Conservation (phyloP, 805 yeast species). For the Candida boidinii region DNA sequence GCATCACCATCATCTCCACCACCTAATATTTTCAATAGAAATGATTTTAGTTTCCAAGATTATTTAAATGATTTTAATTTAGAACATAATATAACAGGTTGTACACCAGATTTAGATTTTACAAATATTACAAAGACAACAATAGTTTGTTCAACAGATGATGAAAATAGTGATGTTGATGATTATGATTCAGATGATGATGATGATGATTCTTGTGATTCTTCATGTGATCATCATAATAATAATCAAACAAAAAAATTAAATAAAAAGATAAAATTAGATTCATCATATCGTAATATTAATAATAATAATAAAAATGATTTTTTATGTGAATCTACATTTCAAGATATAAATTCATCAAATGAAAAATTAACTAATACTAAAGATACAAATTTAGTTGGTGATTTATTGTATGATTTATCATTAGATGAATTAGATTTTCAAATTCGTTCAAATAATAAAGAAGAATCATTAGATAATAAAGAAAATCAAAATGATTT, state of each 20-base stretch:
- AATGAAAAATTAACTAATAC: background rate
- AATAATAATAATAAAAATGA: too few species aligned
- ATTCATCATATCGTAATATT: too few species aligned
- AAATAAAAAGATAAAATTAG: background rate
- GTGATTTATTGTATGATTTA: slow-evolving; percentile 20
- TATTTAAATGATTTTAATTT: slow-evolving; percentile 3
- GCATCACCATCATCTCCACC: too few species aligned
- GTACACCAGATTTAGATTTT: slow-evolving; percentile 15
- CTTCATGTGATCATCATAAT: slow-evolving; percentile 3
- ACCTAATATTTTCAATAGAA: too few species aligned
- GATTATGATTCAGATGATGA: slow-evolving; percentile 3
- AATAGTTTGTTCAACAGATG: slow-evolving; percentile 7
- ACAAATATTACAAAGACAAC: slow-evolving; percentile 12
- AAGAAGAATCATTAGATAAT: slow-evolving; percentile 4
- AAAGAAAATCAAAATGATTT: background rate
- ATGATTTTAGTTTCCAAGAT: too few species aligned
- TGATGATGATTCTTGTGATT: slow-evolving; percentile 2
- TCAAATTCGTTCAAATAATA: slow-evolving; percentile 21
- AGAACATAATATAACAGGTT: slow-evolving; percentile 6
- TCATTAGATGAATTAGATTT: slow-evolving; percentile 27
- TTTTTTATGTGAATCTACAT: too few species aligned
- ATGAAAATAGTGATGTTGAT: slow-evolving; percentile 3
- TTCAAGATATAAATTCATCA: too few species aligned
- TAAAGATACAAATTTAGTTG: slow-evolving; percentile 4
- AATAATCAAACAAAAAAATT: slow-evolving; percentile 2